These are phyloP conservation scores for Lactarius psammicola DNA, from an alignment of 768 basidiomycete species.

Conservation along the genomic window DNA sequence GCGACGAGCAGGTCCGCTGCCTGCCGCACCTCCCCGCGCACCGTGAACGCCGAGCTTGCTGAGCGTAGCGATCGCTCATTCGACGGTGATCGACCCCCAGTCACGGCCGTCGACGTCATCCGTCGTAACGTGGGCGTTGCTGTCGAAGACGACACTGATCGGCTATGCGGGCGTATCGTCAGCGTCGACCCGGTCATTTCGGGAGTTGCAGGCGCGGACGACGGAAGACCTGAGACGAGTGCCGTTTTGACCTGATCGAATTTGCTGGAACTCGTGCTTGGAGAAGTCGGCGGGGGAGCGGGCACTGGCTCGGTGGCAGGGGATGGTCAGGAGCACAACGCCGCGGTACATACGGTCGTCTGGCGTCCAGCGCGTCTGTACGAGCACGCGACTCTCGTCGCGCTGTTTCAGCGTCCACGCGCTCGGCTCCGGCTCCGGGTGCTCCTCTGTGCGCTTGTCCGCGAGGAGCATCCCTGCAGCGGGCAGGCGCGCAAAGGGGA, in stretches of 20 bases:
- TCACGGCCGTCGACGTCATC: constrained; percentile 20
- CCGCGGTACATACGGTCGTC: constrained; percentile 51
- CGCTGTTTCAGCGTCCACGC: constrained; percentile 62
- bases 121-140: constrained; percentile 18
- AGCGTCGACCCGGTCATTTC: constrained; percentile 14
- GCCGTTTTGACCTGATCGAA: constrained; percentile 15
- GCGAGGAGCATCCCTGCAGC: constrained; percentile 57
- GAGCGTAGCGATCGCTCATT: constrained; percentile 35
- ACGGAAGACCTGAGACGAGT: neutral
- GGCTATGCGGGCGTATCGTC: constrained; percentile 22
- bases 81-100: constrained; percentile 37
- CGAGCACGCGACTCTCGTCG: constrained; percentile 56
- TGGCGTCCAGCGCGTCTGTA: constrained; percentile 54
- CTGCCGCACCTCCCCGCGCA: constrained; percentile 58
- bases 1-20: constrained; percentile 71
- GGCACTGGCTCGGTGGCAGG: constrained; percentile 26
- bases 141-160: constrained; percentile 24
- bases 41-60: constrained; percentile 57
- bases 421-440: constrained; percentile 36
- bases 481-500: constrained; percentile 71
- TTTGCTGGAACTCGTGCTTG: constrained; percentile 1
- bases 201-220: neutral
- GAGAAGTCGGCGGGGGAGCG: constrained; percentile 22
- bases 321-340: constrained; percentile 46
- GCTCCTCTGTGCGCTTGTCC: constrained; percentile 51